Percentiles rank a stretch among this genome's conserved stretches.
Evolutionary conservation across 2,329 filamentous ascomycete species (phyloP).

Genomic region (Thermoascus crustaceus): DNA sequence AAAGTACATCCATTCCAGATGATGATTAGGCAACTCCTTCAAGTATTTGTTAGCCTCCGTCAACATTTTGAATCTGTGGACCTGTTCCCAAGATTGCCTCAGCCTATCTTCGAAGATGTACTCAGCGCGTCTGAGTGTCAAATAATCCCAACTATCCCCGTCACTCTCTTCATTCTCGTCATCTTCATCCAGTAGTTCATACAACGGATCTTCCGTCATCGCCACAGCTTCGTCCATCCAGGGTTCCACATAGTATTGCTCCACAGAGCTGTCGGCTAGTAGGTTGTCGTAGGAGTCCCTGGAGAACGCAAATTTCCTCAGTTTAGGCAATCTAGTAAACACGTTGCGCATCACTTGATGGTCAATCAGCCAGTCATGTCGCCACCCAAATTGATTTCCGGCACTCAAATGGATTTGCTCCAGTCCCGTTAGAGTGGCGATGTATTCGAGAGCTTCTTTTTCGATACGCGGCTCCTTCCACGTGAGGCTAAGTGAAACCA

Average conservation of each 20-base stretch:
- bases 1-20: not conserved
- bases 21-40: not conserved
- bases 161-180: no score
- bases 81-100: not conserved
- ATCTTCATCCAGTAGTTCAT: no score
- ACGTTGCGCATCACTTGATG: conserved; percentile 1
- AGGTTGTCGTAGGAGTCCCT: conserved; percentile 5
- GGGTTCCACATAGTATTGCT: no score
- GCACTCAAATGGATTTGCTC: conserved; percentile 6
- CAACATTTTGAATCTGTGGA: not conserved
- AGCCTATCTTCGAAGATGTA: no score
- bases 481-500: conserved; percentile 3
- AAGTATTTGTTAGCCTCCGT: not conserved
- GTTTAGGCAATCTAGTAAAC: conserved; percentile 1
- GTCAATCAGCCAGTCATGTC: conserved; percentile 6
- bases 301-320: conserved; percentile 5
- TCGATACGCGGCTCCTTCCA: not conserved
- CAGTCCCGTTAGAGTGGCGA: conserved; percentile 2
- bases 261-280: no score
- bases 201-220: no score
- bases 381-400: not conserved
- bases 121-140: no score
- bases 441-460: not conserved
- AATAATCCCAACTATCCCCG: no score
- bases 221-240: no score